Conservation (phyloP, 1,139 yeast genomes). For the Suhomyces bokatorum region DNA sequence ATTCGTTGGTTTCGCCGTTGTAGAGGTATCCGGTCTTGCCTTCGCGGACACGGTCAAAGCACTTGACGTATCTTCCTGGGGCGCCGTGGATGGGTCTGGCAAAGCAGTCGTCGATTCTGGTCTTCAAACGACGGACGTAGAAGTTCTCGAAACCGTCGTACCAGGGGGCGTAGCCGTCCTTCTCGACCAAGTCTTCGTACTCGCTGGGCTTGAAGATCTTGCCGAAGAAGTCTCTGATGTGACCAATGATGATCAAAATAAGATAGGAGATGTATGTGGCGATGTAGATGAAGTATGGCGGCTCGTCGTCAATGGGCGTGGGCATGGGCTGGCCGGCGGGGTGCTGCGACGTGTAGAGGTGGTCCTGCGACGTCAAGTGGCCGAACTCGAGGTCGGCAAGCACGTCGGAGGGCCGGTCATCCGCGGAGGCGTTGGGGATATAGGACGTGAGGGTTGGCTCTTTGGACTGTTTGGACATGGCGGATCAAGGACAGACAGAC, state of each 20-base stretch:
- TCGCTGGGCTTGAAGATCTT: conserved; percentile 65
- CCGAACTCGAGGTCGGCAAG: conserved; percentile 69
- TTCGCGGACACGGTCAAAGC: conserved; percentile 71
- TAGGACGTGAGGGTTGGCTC: conserved; percentile 8
- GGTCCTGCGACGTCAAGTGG: conserved; percentile 54
- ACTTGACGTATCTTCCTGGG: conserved; percentile 87
- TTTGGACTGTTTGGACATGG: conserved; percentile 1
- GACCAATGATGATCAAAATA: conserved; percentile 83
- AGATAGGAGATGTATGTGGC: conserved; percentile 84
- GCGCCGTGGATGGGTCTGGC: conserved; percentile 96
- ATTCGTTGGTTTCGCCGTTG: conserved; percentile 72
- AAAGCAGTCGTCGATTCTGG: conserved; percentile 90
- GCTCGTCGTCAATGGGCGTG: conserved; percentile 74
- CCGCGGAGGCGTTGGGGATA: conserved; percentile 54
- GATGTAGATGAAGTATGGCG: conserved; percentile 76
- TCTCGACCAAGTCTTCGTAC: conserved; percentile 67
- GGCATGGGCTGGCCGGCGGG: conserved; percentile 56
- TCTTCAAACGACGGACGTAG: conserved; percentile 87
- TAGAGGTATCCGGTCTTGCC: conserved; percentile 65
- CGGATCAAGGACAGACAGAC: not conserved
- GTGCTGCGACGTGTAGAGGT: conserved; percentile 54
- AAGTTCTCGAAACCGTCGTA: conserved; percentile 91
- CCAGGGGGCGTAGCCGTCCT: conserved; percentile 95
- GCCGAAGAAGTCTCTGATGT: conserved; percentile 85
- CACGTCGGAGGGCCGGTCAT: conserved; percentile 47